These are phyloP conservation scores for Lentinula sp. DNA, from an alignment of 768 basidiomycete genomes.

Conservation along the genomic window DNA sequence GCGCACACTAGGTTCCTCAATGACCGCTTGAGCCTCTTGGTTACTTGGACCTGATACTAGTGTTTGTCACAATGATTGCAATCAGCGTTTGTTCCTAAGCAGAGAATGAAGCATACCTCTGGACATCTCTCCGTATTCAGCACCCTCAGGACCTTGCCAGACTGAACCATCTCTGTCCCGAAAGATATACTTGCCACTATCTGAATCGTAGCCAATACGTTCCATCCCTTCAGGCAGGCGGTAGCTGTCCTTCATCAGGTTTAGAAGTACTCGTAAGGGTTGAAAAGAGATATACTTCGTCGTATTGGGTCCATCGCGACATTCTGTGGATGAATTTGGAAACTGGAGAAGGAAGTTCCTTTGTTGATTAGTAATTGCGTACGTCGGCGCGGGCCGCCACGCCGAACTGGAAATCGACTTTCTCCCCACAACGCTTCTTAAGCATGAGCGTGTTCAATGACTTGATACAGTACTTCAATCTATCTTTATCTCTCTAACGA, in stretches of 20 bases:
- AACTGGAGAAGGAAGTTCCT: too few species aligned
- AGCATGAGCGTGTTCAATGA: too few species aligned
- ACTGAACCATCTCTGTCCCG: constrained; percentile 47
- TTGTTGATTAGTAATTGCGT: too few species aligned
- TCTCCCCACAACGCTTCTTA: too few species aligned
- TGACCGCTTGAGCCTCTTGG: constrained; percentile 32
- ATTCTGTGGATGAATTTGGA: constrained; percentile 5
- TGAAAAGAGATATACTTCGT: constrained; percentile 10
- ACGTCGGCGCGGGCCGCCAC: too few species aligned
- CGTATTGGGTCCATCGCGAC: constrained; percentile 23
- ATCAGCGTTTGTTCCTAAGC: background rate
- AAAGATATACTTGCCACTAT: constrained; percentile 63
- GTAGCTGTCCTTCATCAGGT: constrained; percentile 34
- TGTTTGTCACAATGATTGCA: background rate
- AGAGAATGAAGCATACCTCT: constrained; percentile 23
- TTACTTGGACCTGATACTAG: constrained; percentile 22
- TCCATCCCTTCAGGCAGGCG: constrained; percentile 53
- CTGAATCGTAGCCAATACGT: constrained; percentile 74
- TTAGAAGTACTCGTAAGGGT: too few species aligned
- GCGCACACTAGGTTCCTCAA: constrained; percentile 45
- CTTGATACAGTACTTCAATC: too few species aligned
- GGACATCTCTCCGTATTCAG: constrained; percentile 54
- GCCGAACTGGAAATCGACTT: too few species aligned
- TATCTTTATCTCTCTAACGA: too few species aligned
- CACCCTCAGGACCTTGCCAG: constrained; percentile 56